Evolutionary conservation across 2,329 filamentous ascomycete species (phyloP).

Genomic region (Cercospora sojina): DNA sequence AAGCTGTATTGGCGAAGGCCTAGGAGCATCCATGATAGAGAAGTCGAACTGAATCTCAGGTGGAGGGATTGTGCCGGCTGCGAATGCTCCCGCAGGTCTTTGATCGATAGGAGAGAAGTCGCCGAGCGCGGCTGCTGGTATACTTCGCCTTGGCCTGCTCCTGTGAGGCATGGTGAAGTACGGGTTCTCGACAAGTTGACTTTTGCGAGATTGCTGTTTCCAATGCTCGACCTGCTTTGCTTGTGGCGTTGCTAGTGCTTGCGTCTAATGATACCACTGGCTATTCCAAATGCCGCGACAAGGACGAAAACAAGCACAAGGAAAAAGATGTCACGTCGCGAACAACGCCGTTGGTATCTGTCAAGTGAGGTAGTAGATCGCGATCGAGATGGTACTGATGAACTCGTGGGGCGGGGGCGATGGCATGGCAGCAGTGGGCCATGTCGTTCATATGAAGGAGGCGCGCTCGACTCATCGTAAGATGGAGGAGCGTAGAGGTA

Average conservation of each 20-base stretch:
- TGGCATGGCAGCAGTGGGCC: not conserved
- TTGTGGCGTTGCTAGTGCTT: not conserved
- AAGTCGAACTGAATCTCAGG: conserved; percentile 1
- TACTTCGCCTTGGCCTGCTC: not conserved
- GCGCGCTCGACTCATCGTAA: conserved; percentile 3
- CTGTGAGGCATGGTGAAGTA: not conserved
- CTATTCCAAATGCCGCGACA: conserved; percentile 4
- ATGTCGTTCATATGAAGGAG: conserved; percentile 9
- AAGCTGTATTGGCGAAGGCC: not conserved
- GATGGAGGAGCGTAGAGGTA: conserved; percentile 9
- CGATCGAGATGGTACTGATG: not conserved
- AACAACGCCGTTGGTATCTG: not conserved
- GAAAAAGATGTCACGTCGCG: not conserved
- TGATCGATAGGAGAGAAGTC: not conserved
- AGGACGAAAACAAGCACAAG: not conserved
- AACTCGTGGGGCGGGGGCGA: not conserved
- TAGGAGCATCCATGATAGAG: conserved; percentile 1
- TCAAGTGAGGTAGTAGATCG: not conserved
- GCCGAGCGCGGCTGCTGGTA: conserved; percentile 9
- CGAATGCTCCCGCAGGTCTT: not conserved
- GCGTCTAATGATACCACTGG: conserved; percentile 1
- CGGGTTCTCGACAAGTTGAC: not conserved
- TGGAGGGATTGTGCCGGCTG: not conserved
- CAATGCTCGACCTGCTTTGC: not conserved
- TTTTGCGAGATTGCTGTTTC: not conserved